These are phyloP conservation scores for Jackrogersella minutella DNA, from an alignment of 495 filamentous ascomycete genomes.

Conservation along the genomic window DNA sequence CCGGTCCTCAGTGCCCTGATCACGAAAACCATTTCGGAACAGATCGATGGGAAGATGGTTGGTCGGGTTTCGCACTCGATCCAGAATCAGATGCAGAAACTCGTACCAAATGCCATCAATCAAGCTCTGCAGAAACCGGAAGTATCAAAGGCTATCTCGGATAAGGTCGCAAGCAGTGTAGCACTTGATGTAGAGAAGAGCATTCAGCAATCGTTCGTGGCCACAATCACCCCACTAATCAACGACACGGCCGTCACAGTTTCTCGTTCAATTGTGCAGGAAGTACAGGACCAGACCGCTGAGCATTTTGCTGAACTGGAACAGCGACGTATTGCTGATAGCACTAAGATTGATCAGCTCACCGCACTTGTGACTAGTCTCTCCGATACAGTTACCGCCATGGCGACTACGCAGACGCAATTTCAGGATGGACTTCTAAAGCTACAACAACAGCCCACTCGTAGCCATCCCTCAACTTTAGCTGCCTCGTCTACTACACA, in stretches of 20 bases:
- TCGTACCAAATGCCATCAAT: slow-evolving; percentile 50
- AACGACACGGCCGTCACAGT: slow-evolving; percentile 62
- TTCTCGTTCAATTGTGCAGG: slow-evolving; percentile 64
- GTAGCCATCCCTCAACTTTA: slow-evolving; percentile 19
- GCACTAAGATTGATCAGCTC: slow-evolving; percentile 83
- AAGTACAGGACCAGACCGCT: slow-evolving; percentile 70
- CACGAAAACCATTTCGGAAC: slow-evolving; percentile 55
- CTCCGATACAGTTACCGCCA: slow-evolving; percentile 73
- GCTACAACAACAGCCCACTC: slow-evolving; percentile 57
- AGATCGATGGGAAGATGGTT: slow-evolving; percentile 53
- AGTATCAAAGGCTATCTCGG: slow-evolving; percentile 72
- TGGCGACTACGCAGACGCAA: slow-evolving; percentile 70
- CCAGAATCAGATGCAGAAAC: slow-evolving; percentile 67
- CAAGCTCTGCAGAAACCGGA: slow-evolving; percentile 74
- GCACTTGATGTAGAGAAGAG: slow-evolving; percentile 72
- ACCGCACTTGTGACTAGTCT: slow-evolving; percentile 74
- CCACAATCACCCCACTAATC: slow-evolving; percentile 69
- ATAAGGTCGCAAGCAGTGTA: slow-evolving; percentile 71
- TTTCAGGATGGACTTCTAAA: slow-evolving; percentile 69
- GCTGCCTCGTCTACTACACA: slow-evolving; percentile 32
- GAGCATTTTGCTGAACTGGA: slow-evolving; percentile 72
- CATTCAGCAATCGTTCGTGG: slow-evolving; percentile 67
- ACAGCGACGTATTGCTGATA: slow-evolving; percentile 72
- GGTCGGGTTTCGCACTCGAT: slow-evolving; percentile 62
- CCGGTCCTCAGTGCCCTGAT: slow-evolving; percentile 59